phyloP scores from a whole-genome alignment of 495 filamentous ascomycete genomes.

The Penicillium canescens region DNA sequence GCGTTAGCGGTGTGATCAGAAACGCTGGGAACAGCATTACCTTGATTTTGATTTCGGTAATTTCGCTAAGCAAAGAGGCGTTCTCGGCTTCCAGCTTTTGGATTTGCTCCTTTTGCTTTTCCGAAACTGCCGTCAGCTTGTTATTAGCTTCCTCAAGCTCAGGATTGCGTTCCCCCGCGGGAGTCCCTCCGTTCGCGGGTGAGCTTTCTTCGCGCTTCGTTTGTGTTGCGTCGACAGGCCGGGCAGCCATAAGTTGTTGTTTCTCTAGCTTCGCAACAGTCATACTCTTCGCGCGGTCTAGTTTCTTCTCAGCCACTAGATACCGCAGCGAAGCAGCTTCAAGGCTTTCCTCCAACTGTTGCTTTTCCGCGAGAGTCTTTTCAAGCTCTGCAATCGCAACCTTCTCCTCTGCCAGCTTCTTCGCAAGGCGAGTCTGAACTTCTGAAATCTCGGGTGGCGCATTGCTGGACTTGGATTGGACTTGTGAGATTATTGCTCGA shows the following conservation, averaged over 20 bases:
- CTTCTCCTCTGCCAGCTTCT: constrained; percentile 78
- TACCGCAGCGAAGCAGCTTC: constrained; percentile 86
- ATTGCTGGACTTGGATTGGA: constrained; percentile 50
- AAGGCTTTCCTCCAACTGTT: constrained; percentile 77
- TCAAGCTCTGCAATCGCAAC: constrained; percentile 74
- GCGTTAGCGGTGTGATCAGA: constrained; percentile 1
- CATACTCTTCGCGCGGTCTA: constrained; percentile 82
- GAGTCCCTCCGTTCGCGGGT: constrained; percentile 56
- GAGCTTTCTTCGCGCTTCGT: constrained; percentile 54
- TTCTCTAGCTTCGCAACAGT: constrained; percentile 92
- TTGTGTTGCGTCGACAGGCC: constrained; percentile 52
- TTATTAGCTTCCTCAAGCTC: constrained; percentile 69
- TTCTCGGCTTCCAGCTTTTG: constrained; percentile 78
- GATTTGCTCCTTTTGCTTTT: constrained; percentile 85
- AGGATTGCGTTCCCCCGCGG: constrained; percentile 47
- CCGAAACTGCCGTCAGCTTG: constrained; percentile 69
- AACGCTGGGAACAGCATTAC: constrained; percentile 22
- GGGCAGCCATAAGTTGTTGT: constrained; percentile 71
- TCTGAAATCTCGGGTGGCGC: constrained; percentile 64
- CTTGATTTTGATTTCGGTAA: constrained; percentile 68
- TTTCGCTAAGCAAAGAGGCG: constrained; percentile 71
- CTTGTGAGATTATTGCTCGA: constrained; percentile 55
- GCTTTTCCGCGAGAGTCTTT: constrained; percentile 72
- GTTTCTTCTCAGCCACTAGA: constrained; percentile 89
- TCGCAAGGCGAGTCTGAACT: constrained; percentile 71